These are phyloP conservation scores for Nitzschia sp. DNA, from an alignment of 108 stramenopile genomes.

Conservation along the genomic window DNA sequence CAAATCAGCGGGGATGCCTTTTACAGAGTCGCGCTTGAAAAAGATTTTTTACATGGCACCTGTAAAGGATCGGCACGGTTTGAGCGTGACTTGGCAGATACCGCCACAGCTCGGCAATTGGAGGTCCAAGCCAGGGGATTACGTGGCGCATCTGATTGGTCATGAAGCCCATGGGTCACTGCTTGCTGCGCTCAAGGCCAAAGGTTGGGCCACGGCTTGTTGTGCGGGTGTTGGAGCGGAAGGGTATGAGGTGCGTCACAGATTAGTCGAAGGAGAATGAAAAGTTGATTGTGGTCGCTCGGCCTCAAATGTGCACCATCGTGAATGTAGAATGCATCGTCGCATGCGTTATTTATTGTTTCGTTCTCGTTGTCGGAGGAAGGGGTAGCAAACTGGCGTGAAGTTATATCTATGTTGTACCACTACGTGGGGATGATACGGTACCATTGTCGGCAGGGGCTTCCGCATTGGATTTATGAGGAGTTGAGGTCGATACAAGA, in stretches of 20 bases:
- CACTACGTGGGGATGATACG: constrained; percentile 81
- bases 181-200: constrained; percentile 59
- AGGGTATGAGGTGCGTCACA: constrained; percentile 51
- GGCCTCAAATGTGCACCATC: too few species aligned
- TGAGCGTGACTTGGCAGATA: constrained; percentile 79
- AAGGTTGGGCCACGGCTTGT: constrained; percentile 70
- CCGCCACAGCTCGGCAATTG: constrained; percentile 61
- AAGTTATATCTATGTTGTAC: constrained; percentile 64
- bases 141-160: constrained; percentile 81
- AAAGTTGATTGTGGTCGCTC: too few species aligned
- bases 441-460: constrained; percentile 50
- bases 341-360: constrained; percentile 75
- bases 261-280: too few species aligned
- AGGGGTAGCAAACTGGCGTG: constrained; percentile 70
- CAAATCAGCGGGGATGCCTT: constrained; percentile 47
- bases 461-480: constrained; percentile 78
- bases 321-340: constrained; percentile 56
- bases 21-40: constrained; percentile 47
- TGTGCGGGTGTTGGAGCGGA: constrained; percentile 79
- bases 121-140: constrained; percentile 76
- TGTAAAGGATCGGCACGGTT: constrained; percentile 64
- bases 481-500: constrained; percentile 77
- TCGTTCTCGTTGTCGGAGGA: constrained; percentile 63
- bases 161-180: constrained; percentile 85
- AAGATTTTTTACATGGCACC: constrained; percentile 76